phyloP scores from a whole-genome alignment of 2,329 filamentous ascomycete species.

The Aphanoascus verrucosus region DNA sequence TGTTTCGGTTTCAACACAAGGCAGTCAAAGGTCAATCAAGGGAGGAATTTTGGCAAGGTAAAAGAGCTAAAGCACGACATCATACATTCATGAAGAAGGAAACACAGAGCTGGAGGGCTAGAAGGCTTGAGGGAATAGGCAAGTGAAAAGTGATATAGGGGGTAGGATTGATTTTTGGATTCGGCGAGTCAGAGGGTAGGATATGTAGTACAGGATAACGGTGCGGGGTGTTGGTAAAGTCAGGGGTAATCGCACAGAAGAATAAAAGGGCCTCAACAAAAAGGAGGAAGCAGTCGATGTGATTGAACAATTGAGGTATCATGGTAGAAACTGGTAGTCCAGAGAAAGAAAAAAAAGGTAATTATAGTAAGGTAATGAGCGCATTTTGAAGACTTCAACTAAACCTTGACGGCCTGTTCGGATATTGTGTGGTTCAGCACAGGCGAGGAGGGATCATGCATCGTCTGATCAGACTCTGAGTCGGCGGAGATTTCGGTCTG shows the following conservation, averaged over 20 bases:
- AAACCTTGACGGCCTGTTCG: background rate
- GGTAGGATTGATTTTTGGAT: no score
- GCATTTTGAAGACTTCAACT: background rate
- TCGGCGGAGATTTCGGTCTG: background rate
- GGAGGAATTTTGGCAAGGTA: background rate
- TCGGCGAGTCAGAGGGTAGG: background rate
- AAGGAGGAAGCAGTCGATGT: no score
- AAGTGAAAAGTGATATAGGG: background rate
- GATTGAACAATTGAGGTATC: no score
- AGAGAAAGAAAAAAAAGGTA: background rate
- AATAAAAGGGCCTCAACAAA: no score
- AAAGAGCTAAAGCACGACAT: background rate
- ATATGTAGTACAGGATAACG: no score
- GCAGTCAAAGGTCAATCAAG: no score
- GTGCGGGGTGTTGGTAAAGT: no score
- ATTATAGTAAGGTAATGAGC: background rate
- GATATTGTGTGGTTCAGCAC: background rate
- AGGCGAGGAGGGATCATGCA: background rate
- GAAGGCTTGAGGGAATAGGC: background rate
- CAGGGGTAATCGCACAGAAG: no score
- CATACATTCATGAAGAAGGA: background rate
- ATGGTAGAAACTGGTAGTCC: no score
- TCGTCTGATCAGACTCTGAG: background rate
- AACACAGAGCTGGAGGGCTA: background rate
- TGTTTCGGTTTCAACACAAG: background rate